Evolutionary conservation across 1,284 basidiomycete species (phyloP).

Genomic region (Phlebopus sp.): DNA sequence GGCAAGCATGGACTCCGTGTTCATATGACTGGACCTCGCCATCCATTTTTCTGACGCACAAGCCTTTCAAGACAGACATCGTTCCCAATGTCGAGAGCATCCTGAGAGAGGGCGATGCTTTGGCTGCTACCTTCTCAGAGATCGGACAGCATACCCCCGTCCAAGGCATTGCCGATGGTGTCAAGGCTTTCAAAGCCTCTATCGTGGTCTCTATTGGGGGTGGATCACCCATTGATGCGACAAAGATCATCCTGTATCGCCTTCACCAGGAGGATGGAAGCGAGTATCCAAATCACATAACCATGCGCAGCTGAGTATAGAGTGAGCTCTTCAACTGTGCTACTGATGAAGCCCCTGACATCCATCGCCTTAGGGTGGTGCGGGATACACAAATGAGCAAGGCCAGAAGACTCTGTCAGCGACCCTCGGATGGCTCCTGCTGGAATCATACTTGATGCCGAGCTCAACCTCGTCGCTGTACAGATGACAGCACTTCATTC

Average conservation of each 20-base stretch:
- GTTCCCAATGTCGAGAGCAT: conserved; percentile 58
- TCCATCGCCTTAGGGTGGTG: conserved; percentile 45
- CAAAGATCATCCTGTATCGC: conserved; percentile 67
- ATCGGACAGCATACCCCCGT: conserved; percentile 79
- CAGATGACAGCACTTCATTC: conserved; percentile 2
- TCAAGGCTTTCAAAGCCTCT: conserved; percentile 51
- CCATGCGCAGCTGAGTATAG: conserved; percentile 80
- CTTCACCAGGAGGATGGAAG: conserved; percentile 54
- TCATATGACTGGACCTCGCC: background rate
- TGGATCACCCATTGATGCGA: conserved; percentile 76
- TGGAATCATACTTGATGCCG: conserved; percentile 76
- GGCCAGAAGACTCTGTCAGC: conserved; percentile 62
- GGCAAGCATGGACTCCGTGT: conserved; percentile 1
- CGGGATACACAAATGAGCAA: conserved; percentile 73
- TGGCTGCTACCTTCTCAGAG: conserved; percentile 67
- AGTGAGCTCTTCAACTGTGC: conserved; percentile 36
- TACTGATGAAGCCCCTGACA: background rate
- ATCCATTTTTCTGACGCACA: conserved; percentile 3
- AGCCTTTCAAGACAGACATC: conserved; percentile 54
- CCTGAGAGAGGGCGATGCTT: conserved; percentile 52
- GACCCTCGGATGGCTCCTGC: conserved; percentile 57
- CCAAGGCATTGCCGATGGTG: conserved; percentile 64
- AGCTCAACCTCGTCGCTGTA: conserved; percentile 46
- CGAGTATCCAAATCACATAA: conserved; percentile 52
- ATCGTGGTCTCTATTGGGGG: conserved; percentile 74